Conservation (phyloP, 2,329 filamentous ascomycete genomes). For the Myrmaecium sp. region DNA sequence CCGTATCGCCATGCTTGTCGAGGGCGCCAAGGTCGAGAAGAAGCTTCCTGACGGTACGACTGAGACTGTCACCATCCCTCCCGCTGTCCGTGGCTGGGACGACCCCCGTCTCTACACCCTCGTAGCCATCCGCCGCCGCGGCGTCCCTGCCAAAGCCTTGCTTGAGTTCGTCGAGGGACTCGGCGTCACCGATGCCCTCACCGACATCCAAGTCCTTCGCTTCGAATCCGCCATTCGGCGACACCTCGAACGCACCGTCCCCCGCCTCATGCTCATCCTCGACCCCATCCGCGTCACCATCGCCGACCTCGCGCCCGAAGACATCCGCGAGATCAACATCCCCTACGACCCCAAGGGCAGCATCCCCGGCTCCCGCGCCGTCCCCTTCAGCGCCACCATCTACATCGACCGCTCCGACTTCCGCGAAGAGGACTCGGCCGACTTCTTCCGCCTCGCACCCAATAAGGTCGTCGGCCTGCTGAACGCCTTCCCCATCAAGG, state of each 20-base stretch:
- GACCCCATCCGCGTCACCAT: conserved; percentile 74
- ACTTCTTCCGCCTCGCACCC: conserved; percentile 65
- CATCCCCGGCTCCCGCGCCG: conserved; percentile 41
- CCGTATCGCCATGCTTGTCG: conserved; percentile 63
- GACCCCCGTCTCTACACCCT: conserved; percentile 82
- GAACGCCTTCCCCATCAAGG: conserved; percentile 52
- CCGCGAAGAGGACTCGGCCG: conserved; percentile 51
- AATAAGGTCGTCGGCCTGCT: conserved; percentile 59
- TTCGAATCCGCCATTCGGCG: conserved; percentile 74
- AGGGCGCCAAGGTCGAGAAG: conserved; percentile 34
- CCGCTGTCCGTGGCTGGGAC: conserved; percentile 69
- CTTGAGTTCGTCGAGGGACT: conserved; percentile 83
- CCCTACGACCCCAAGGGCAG: conserved; percentile 75
- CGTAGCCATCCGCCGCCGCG: conserved; percentile 65
- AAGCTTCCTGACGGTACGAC: conserved; percentile 26
- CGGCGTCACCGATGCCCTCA: conserved; percentile 69
- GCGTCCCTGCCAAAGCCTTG: conserved; percentile 75
- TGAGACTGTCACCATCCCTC: conserved; percentile 22
- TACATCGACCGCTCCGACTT: conserved; percentile 77
- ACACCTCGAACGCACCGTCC: conserved; percentile 77
- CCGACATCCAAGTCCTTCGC: conserved; percentile 62
- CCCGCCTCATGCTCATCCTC: conserved; percentile 74
- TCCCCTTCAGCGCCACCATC: conserved; percentile 57
- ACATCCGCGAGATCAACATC: conserved; percentile 45
- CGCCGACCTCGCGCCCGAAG: conserved; percentile 53